phyloP scores from a whole-genome alignment of 306 rosid genomes.

The Neltuma alba region DNA sequence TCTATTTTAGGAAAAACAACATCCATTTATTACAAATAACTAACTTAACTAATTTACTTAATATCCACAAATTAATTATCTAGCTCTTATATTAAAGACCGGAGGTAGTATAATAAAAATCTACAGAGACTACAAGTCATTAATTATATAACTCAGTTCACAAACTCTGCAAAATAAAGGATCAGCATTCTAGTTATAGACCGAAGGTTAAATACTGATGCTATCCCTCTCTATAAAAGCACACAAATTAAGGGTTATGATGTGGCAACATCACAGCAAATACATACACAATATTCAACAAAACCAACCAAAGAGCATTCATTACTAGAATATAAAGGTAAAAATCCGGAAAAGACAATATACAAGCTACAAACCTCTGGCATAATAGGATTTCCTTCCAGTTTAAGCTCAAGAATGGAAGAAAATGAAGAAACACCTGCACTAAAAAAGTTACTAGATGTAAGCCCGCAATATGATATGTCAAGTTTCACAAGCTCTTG shows the following conservation, averaged over 20 bases:
- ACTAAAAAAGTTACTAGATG: conserved; percentile 42
- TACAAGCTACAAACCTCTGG: conserved; percentile 62
- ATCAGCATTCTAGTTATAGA: background rate
- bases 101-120: background rate
- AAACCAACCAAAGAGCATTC: conserved; percentile 34
- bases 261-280: conserved; percentile 13
- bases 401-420: conserved; percentile 75
- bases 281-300: conserved; percentile 1
- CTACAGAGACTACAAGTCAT: background rate
- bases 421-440: conserved; percentile 36
- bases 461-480: conserved; percentile 57
- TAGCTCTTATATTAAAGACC: no score
- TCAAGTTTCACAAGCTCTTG: conserved; percentile 58
- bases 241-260: conserved; percentile 26
- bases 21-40: no score
- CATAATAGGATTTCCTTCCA: conserved; percentile 75
- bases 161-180: background rate
- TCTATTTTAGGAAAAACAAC: no score
- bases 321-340: conserved; percentile 12
- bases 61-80: no score
- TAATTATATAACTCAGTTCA: background rate
- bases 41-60: no score
- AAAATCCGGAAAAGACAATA: background rate
- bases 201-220: conserved; percentile 5
- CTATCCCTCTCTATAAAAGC: background rate